phyloP scores from a whole-genome alignment of 2,329 filamentous ascomycete genomes.

The Talaromyces piceae region DNA sequence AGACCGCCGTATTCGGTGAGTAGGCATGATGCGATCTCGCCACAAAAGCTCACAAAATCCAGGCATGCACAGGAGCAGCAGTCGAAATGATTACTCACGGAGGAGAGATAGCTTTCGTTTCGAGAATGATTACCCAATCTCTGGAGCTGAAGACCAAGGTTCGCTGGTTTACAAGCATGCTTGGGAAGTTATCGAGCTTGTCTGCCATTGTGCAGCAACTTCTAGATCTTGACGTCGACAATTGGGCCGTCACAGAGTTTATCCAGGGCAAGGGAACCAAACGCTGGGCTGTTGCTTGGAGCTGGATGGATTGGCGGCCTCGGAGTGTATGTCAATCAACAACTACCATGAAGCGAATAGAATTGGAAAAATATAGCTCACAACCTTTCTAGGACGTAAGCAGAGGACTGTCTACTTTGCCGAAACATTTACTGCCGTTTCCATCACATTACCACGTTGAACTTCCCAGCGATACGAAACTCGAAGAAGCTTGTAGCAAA shows the following conservation, averaged over 20 bases:
- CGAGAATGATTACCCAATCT: constrained; percentile 64
- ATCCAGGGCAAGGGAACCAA: constrained; percentile 70
- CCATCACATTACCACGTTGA: constrained; percentile 45
- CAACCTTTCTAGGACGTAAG: constrained; percentile 20
- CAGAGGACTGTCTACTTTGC: constrained; percentile 36
- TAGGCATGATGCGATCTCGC: constrained; percentile 1
- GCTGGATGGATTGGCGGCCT: constrained; percentile 63
- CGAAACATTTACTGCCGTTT: constrained; percentile 46
- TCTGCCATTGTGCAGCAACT: constrained; percentile 54
- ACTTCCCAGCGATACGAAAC: constrained; percentile 14
- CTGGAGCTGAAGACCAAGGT: constrained; percentile 52
- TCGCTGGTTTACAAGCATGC: constrained; percentile 86
- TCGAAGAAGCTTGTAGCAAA: constrained; percentile 27
- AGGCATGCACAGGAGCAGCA: constrained; percentile 62
- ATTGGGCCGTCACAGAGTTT: constrained; percentile 77
- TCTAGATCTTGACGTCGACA: constrained; percentile 53
- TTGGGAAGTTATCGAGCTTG: constrained; percentile 71
- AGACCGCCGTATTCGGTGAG: constrained; percentile 62
- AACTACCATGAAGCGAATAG: not conserved
- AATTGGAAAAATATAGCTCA: constrained; percentile 5
- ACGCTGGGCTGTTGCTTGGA: constrained; percentile 87
- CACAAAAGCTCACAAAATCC: not conserved
- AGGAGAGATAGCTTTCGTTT: constrained; percentile 70
- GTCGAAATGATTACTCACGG: constrained; percentile 80
- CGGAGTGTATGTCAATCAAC: constrained; percentile 34